These are phyloP conservation scores for Rhamnella rubrinervis DNA, from an alignment of 331 rosid genomes.

Conservation along the genomic window DNA sequence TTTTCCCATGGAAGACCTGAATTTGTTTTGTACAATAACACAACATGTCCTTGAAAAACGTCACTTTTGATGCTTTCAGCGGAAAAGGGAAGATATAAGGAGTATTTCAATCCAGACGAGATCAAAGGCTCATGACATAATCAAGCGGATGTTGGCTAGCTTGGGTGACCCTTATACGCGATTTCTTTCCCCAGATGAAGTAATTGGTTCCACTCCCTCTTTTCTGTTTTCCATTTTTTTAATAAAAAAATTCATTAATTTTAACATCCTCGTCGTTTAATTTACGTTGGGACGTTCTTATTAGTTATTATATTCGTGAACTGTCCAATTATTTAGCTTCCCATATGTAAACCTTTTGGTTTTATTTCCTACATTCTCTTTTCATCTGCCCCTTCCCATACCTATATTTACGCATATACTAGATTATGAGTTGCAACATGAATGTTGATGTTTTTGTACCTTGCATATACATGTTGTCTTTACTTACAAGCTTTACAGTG, in stretches of 20 bases:
- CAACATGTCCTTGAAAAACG: not conserved
- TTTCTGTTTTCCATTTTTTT: not conserved
- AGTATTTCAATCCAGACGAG: conserved; percentile 72
- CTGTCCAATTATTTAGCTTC: no score
- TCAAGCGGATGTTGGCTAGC: conserved; percentile 75
- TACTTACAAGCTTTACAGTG: conserved; percentile 30
- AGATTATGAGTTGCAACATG: no score
- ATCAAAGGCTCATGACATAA: conserved; percentile 81
- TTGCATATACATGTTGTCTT: conserved; percentile 14
- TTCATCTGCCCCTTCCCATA: no score
- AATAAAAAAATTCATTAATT: not conserved
- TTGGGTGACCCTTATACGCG: conserved; percentile 91
- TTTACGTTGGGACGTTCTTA: no score
- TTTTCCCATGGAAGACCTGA: no score
- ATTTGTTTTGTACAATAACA: not conserved
- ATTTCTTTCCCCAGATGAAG: conserved; percentile 90
- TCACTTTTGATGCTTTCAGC: conserved; percentile 40
- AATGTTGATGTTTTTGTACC: not conserved
- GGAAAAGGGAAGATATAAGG: conserved; percentile 57
- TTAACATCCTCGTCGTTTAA: no score
- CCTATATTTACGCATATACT: not conserved
- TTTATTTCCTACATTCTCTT: no score
- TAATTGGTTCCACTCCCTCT: conserved; percentile 21
- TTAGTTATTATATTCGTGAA: no score
- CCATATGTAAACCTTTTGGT: no score